These are phyloP conservation scores for Blastocystis sp. DNA, from an alignment of 352 stramenopile genomes.

Conservation along the genomic window DNA sequence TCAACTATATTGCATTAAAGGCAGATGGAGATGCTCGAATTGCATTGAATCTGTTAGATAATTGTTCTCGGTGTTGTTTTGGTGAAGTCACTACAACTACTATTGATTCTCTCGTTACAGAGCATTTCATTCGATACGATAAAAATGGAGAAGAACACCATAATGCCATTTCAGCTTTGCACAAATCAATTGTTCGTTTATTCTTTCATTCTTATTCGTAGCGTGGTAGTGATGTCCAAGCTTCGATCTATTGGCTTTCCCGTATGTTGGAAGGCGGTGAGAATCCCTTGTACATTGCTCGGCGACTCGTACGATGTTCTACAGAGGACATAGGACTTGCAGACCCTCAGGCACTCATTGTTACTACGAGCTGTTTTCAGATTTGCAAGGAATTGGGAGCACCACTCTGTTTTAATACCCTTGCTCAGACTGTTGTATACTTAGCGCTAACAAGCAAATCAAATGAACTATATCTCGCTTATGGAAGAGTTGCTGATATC, in stretches of 20 bases:
- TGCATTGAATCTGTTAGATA: constrained; percentile 74
- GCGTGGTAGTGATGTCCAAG: constrained; percentile 74
- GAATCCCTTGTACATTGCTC: constrained; percentile 69
- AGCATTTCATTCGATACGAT: constrained; percentile 74
- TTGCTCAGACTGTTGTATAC: constrained; percentile 74
- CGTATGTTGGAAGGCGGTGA: constrained; percentile 78
- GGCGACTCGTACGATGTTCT: constrained; percentile 75
- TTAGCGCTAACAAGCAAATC: constrained; percentile 75
- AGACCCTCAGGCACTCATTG: constrained; percentile 70
- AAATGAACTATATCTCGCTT: constrained; percentile 75
- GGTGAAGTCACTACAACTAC: not conserved
- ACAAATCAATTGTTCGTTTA: constrained; percentile 71
- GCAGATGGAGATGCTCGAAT: constrained; percentile 75
- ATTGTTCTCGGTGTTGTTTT: not conserved
- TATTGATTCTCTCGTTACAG: constrained; percentile 66
- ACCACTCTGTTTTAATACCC: constrained; percentile 70
- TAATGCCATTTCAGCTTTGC: constrained; percentile 76
- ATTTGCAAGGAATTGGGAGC: constrained; percentile 17
- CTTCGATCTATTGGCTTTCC: constrained; percentile 75
- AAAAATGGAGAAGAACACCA: constrained; percentile 78
- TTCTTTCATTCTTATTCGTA: not conserved
- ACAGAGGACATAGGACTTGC: constrained; percentile 76
- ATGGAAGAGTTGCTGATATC: constrained; percentile 73
- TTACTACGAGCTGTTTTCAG: constrained; percentile 16
- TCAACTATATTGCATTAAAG: constrained; percentile 73